Evolutionary conservation across 2,329 filamentous ascomycete species (phyloP).

Genomic region (Cercospora sesami): DNA sequence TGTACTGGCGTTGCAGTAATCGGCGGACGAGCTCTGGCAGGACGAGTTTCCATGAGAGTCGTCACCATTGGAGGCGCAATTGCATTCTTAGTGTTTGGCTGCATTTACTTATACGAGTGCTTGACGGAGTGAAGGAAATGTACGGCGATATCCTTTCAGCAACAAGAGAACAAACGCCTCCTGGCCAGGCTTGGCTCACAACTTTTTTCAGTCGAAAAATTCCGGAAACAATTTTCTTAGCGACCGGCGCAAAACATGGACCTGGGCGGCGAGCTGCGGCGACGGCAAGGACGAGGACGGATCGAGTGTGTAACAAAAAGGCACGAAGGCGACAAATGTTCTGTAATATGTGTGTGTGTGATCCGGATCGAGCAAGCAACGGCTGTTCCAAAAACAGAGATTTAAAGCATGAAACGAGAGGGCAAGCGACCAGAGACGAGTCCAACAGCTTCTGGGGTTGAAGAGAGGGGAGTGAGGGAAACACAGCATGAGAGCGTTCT

Average conservation of each 20-base stretch:
- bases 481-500: neutral
- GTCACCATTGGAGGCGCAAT: constrained; percentile 89
- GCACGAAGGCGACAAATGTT: neutral
- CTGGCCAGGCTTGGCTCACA: neutral
- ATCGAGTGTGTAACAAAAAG: neutral
- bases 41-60: constrained; percentile 90
- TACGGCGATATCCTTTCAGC: neutral
- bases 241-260: neutral
- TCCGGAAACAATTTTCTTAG: neutral
- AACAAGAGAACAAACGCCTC: neutral
- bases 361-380: neutral
- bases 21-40: constrained; percentile 88
- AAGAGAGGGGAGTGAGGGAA: neutral
- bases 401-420: neutral
- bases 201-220: neutral
- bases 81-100: constrained; percentile 85
- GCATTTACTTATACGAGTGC: constrained; percentile 82
- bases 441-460: neutral
- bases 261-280: neutral
- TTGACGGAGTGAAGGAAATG: constrained; percentile 21
- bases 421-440: neutral
- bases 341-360: neutral
- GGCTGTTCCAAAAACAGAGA: neutral
- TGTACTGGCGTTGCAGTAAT: constrained; percentile 92
- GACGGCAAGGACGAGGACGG: neutral